Base-by-base conservation (phyloP, 2,329 filamentous ascomycete species). In the Scytalidium lignicola region DNA sequence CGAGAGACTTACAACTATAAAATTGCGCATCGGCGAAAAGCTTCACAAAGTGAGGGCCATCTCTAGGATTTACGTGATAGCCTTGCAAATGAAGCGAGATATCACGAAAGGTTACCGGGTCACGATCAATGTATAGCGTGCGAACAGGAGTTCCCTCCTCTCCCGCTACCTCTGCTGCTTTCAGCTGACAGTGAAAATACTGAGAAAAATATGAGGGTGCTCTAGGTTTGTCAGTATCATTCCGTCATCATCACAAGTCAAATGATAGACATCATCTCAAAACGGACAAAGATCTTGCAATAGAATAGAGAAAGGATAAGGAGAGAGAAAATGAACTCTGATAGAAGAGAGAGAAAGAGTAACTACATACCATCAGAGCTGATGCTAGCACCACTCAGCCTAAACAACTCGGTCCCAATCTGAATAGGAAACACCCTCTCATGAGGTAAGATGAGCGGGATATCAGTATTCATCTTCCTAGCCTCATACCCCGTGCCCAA, bases 171-270 rank as follows among this genome's bases (percentile, higher is more conserved):
- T 82, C 77, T 44, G 79, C 84, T 57, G 74, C 71, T 50, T 80
- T 78, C 39, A 96, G 70, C 70, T 96, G 91, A 60, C 88, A 88
- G 58, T 84, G 78, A 68, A 97, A 97, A 72, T 93, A 96, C 59
- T 90, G 86, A 18, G 92, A 95, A 70, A 97, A 96, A 68, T 96
- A 96, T 44, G 91, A 96, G 51, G 92, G 92, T 62, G 90, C 92
- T 95, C 70, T 74, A 72, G 65, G 67, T 70, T 63, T 71, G 64
- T 82, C 67, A 81, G 74, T 62, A 44, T 55, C 49, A 9, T 26
- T 50, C 32, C 37, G 18, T 40, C 32, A 40, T 18, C 23, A 10
- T 10, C 23, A 26, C 15, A 4, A 41, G 7, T 37, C 15, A 7
- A 13, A 37, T n/a, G 15, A 17, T 7, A 26, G 6, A 26, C 23